Percentiles rank a stretch among this genome's conserved stretches.
phyloP scores from a whole-genome alignment of 2,329 filamentous ascomycete species.

The Aspergillus sp. region DNA sequence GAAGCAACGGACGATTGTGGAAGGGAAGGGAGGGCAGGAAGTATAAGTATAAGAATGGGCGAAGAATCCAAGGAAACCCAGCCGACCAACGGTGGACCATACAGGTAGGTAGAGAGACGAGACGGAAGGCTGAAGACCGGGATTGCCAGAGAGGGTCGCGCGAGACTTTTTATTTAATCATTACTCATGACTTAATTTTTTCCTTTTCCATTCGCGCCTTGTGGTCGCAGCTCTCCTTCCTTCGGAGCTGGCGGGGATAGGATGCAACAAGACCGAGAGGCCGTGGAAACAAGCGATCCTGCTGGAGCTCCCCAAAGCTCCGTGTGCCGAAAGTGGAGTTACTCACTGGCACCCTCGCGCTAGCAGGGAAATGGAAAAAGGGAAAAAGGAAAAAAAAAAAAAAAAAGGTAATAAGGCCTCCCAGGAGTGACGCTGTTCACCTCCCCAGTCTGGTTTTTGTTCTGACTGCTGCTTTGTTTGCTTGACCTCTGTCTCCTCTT shows the following conservation, averaged over 20 bases:
- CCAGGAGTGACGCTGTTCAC: too few relatives aligned
- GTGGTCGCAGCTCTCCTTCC: conserved; percentile 18
- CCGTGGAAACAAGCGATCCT: conserved; percentile 30
- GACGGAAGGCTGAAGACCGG: conserved; percentile 7
- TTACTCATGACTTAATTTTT: conserved; percentile 15
- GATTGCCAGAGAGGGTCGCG: conserved; percentile 9
- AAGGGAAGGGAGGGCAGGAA: background rate
- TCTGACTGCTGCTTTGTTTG: too few relatives aligned
- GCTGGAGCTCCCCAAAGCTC: conserved; percentile 19
- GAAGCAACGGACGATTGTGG: background rate
- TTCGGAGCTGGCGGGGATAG: conserved; percentile 35
- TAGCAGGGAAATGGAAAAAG: background rate
- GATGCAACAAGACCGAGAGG: conserved; percentile 23
- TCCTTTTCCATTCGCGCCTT: background rate
- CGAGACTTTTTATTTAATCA: conserved; percentile 21
- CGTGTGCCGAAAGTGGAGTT: conserved; percentile 21
- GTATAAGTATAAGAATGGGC: conserved; percentile 6
- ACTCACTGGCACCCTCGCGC: conserved; percentile 4
- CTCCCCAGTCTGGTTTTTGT: too few relatives aligned
- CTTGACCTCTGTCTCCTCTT: too few relatives aligned
- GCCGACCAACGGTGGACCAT: conserved; percentile 6
- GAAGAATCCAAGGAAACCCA: conserved; percentile 5
- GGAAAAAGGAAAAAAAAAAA: too few relatives aligned
- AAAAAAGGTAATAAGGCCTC: too few relatives aligned
- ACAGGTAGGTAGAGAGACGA: background rate